Conservation (phyloP, 176 grass and related monocot genomes). For the Carex scoparia region DNA sequence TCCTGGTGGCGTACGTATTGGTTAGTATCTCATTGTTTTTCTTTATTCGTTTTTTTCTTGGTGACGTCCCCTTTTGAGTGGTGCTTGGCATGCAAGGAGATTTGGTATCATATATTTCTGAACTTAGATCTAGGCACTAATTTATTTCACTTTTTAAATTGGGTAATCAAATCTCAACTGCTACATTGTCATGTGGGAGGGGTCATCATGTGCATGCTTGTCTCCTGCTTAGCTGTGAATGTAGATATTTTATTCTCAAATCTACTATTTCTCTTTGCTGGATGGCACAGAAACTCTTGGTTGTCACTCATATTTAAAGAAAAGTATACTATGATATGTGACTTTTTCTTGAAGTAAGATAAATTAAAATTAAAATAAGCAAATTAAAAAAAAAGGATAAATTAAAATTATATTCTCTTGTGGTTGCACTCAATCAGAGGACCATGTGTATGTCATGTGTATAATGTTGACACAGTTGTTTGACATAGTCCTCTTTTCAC, state of each 20-base stretch:
- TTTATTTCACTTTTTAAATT: neutral
- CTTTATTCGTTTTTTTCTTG: neutral
- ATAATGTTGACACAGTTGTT: neutral
- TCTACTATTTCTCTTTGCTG: neutral
- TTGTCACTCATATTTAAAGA: slow-evolving; percentile 4
- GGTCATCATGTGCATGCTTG: slow-evolving; percentile 10
- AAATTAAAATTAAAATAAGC: neutral
- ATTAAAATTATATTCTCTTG: neutral
- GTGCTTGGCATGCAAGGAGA: slow-evolving; percentile 13
- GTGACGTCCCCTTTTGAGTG: neutral
- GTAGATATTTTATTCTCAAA: slow-evolving; percentile 6
- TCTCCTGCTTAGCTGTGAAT: neutral
- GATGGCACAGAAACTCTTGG: neutral
- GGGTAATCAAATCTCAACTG: neutral
- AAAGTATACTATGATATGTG: neutral
- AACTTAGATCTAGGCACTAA: neutral
- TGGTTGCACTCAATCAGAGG: neutral
- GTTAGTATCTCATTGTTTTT: slow-evolving; percentile 33
- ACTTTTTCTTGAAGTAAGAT: neutral
- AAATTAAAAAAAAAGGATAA: no score
- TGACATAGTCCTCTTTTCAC: neutral
- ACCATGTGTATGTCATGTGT: neutral
- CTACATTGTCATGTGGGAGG: slow-evolving; percentile 12
- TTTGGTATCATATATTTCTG: slow-evolving; percentile 6
- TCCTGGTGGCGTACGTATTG: slow-evolving; percentile 89